Base-by-base conservation (phyloP, 169 alveolate genomes). In the Plasmodium vinckei region DNA sequence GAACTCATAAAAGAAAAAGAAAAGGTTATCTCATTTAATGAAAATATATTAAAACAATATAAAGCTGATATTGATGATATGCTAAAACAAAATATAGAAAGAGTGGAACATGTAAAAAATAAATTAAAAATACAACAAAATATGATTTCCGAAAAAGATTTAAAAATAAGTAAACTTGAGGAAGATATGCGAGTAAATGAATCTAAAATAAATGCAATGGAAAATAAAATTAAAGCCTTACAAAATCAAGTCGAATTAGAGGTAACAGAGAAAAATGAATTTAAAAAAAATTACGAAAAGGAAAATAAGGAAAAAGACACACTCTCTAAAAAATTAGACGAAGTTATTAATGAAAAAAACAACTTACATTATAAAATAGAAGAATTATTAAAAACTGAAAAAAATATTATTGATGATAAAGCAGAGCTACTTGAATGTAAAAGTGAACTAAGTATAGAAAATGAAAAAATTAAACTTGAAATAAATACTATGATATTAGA, bases 1-100 rank as follows among this genome's bases (percentile, higher is more conserved):
- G 89, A 79, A 51, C 25, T 79, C 5, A 79, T 79, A 15, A 79
- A 67, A 27, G 89, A 79, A 67, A 79, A 79, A 33, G 89, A 79
- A 47, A 79, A 79, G 46, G 68, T 68, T 1, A 69, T 79, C 15
- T 39, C 71, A 13, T 79, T 53, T 60, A 79, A 79, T 79, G 89
- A 79, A 13, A 79, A 27, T 59, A 79, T 79, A 33, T n/a, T 79
- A 33, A 79, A 79, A 59, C 89, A 79, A 42, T 79, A 79, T 69
- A 79, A 79, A 79, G 56, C 49, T 7, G 89, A 79, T 69, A 68
- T 79, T 13, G 89, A 79, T 42, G 89, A 79, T 15, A 79, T 67
- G 71, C 68, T 79, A 67, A 79, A 42, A 49, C 82, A 79, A 6
- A 64, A 79, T 39, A 67, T 79, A 19, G 89, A 67, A 44, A 42